phyloP scores from a whole-genome alignment of 352 stramenopile species.

The Pythium volutum region DNA sequence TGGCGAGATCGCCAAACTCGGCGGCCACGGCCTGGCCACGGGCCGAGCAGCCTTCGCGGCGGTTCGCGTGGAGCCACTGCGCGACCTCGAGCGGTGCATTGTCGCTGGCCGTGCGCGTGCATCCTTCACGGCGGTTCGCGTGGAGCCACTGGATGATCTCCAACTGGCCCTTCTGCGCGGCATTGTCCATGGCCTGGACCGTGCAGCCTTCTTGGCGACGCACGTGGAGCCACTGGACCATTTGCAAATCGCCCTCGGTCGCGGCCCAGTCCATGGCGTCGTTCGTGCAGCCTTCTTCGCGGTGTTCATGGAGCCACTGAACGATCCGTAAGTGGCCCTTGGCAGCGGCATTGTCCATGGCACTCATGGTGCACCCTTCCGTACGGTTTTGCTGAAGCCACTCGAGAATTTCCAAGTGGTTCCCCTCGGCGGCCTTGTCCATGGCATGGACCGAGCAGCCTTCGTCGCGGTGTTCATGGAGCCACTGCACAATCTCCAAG shows the following conservation, averaged over 20 bases:
- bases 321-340: constrained; percentile 27
- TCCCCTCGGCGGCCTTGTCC: constrained; percentile 19
- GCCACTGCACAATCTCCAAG: constrained; percentile 28
- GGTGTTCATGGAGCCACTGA: constrained; percentile 28
- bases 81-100: constrained; percentile 26
- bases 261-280: constrained; percentile 29
- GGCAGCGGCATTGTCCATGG: constrained; percentile 27
- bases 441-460: constrained; percentile 28
- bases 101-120: constrained; percentile 27
- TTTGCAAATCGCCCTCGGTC: constrained; percentile 17
- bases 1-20: constrained; percentile 24
- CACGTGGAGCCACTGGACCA: constrained; percentile 31
- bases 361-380: constrained; percentile 31
- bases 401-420: constrained; percentile 27
- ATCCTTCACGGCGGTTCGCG: constrained; percentile 27
- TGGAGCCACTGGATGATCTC: constrained; percentile 33
- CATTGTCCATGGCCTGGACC: constrained; percentile 29
- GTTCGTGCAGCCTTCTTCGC: constrained; percentile 27
- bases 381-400: constrained; percentile 30
- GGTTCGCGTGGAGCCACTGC: constrained; percentile 28
- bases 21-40: constrained; percentile 20
- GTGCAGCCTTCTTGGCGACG: constrained; percentile 29
- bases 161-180: constrained; percentile 22
- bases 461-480: constrained; percentile 24
- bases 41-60: constrained; percentile 22